Conservation (phyloP, 306 rosid species). For the Cyamopsis tetragonoloba region DNA sequence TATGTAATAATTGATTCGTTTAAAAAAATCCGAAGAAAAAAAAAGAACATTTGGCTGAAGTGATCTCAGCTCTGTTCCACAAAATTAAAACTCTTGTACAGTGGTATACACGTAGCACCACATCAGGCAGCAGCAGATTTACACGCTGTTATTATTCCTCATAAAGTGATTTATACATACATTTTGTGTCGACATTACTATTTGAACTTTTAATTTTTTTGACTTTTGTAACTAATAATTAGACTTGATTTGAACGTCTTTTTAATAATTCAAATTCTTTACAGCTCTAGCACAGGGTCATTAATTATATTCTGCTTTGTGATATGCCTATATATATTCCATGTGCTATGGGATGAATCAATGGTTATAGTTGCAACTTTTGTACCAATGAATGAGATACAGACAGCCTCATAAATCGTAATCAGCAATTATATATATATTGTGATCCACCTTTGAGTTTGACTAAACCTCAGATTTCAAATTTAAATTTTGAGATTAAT, state of each 20-base stretch:
- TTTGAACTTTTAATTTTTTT: not conserved
- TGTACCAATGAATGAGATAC: constrained; percentile 10
- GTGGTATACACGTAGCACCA: constrained; percentile 16
- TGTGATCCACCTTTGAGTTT: constrained; percentile 21
- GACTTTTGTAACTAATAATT: constrained; percentile 18
- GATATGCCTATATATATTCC: constrained; percentile 18
- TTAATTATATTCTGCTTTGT: not conserved
- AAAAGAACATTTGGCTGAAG: not conserved
- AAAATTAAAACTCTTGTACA: not conserved
- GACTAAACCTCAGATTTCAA: constrained; percentile 20
- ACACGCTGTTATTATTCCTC: constrained; percentile 15
- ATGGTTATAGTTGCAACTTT: constrained; percentile 24
- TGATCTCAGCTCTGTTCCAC: not conserved
- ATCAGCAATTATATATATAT: too few relatives aligned
- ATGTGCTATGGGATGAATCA: constrained; percentile 3
- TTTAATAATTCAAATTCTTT: constrained; percentile 26
- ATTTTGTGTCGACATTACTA: not conserved
- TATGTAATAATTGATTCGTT: too few relatives aligned
- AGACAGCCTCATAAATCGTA: constrained; percentile 23
- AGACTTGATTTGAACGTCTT: constrained; percentile 13
- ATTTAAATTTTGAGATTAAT: constrained; percentile 1
- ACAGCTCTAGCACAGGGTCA: constrained; percentile 4
- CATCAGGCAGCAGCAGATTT: not conserved
- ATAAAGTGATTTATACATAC: constrained; percentile 12
- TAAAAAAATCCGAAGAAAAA: too few relatives aligned